Evolutionary conservation across 164 flowering plant genomes (phyloP).

Genomic region (Vitis cinerea): DNA sequence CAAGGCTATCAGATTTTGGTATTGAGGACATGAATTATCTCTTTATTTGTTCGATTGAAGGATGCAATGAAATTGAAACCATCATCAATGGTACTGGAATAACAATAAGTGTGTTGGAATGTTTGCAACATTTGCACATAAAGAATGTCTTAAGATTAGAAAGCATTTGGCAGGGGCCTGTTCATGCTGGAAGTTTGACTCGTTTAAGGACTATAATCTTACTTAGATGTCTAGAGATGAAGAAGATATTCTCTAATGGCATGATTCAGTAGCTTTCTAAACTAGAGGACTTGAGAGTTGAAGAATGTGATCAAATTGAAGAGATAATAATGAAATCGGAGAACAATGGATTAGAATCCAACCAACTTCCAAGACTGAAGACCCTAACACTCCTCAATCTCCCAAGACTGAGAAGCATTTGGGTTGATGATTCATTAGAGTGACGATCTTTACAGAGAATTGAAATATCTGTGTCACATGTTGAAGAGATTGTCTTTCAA

Average conservation of each 20-base stretch:
- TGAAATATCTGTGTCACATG: conserved; percentile 1
- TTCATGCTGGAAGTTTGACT: not conserved
- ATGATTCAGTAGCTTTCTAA: conserved; percentile 5
- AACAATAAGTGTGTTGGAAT: not conserved
- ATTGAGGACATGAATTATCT: too few species aligned
- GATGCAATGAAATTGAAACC: conserved; percentile 10
- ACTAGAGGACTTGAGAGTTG: conserved; percentile 6
- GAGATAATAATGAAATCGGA: conserved; percentile 4
- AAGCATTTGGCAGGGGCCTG: not conserved
- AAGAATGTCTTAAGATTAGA: not conserved
- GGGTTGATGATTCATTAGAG: not conserved
- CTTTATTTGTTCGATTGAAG: not conserved
- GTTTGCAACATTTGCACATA: conserved; percentile 1
- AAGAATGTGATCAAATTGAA: conserved; percentile 9
- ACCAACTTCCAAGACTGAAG: conserved; percentile 5
- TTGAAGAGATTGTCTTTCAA: conserved; percentile 3
- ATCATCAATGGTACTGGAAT: not conserved
- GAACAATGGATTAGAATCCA: not conserved
- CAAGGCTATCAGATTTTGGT: too few species aligned
- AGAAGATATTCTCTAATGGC: not conserved
- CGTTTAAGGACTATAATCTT: not conserved
- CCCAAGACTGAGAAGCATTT: conserved; percentile 3
- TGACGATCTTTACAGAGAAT: conserved; percentile 12
- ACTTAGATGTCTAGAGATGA: conserved; percentile 4
- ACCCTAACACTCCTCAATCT: conserved; percentile 2